These are phyloP conservation scores for Sphaerulina musiva DNA, from an alignment of 2,329 filamentous ascomycete genomes.

Conservation along the genomic window DNA sequence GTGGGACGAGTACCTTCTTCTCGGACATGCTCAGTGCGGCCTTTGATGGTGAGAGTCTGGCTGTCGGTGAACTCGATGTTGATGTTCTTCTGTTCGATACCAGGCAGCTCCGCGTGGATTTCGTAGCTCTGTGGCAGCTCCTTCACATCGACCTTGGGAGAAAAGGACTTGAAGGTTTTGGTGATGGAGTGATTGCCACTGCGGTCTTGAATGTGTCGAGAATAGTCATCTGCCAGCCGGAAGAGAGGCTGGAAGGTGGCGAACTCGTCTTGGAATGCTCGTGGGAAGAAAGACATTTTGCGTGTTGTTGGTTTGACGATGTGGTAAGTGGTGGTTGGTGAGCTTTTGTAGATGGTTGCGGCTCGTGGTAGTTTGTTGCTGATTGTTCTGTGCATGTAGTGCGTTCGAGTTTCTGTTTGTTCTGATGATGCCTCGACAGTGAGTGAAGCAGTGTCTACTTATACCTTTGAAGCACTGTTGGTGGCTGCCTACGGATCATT, in stretches of 20 bases:
- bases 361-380: constrained; percentile 28
- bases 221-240: constrained; percentile 45
- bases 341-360: constrained; percentile 25
- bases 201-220: constrained; percentile 30
- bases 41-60: constrained; percentile 65
- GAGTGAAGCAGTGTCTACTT: constrained; percentile 10
- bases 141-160: constrained; percentile 70
- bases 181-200: constrained; percentile 10
- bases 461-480: constrained; percentile 11
- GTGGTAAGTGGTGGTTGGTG: constrained; percentile 16
- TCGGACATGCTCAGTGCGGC: constrained; percentile 60
- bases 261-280: constrained; percentile 34
- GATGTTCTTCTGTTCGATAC: constrained; percentile 66
- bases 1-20: constrained; percentile 50
- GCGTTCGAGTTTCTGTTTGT: constrained; percentile 13
- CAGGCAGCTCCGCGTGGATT: constrained; percentile 73
- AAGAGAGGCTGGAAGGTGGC: constrained; percentile 36
- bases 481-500: constrained; percentile 7
- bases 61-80: constrained; percentile 72
- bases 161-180: constrained; percentile 51
- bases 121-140: constrained; percentile 64
- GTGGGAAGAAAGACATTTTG: constrained; percentile 36
- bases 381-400: constrained; percentile 23
- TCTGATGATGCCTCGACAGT: constrained; percentile 18
- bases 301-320: constrained; percentile 17